These are phyloP conservation scores for Basipetospora chlamydospora DNA, from an alignment of 2,329 filamentous ascomycete genomes.

Conservation along the genomic window DNA sequence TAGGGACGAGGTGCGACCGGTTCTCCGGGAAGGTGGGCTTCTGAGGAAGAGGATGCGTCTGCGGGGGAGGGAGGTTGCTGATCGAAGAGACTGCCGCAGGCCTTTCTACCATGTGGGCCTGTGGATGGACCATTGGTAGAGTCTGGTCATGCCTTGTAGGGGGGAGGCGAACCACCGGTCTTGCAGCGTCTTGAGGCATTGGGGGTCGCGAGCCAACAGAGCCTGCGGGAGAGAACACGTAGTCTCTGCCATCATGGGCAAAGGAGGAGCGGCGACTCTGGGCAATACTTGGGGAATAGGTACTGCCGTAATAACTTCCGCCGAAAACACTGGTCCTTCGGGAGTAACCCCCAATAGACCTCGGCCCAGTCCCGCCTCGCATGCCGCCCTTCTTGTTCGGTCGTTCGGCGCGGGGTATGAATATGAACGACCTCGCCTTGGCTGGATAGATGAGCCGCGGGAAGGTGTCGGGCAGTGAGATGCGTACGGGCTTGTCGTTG, in stretches of 20 bases:
- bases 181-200: constrained; percentile 42
- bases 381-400: constrained; percentile 83
- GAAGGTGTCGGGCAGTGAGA: constrained; percentile 67
- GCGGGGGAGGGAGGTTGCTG: constrained; percentile 40
- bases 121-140: constrained; percentile 7
- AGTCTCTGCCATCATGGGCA: constrained; percentile 50
- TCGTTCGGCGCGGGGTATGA: constrained; percentile 85
- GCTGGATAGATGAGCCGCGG: constrained; percentile 87
- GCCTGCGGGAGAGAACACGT: constrained; percentile 64
- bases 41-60: constrained; percentile 42
- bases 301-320: constrained; percentile 53
- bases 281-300: constrained; percentile 76
- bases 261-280: constrained; percentile 80
- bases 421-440: constrained; percentile 85
- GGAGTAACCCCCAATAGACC: constrained; percentile 54
- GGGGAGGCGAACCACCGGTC: constrained; percentile 73
- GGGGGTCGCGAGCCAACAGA: constrained; percentile 59
- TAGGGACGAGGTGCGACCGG: constrained; percentile 40
- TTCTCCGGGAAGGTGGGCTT: constrained; percentile 43
- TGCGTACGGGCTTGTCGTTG: constrained; percentile 88
- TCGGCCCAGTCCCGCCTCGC: constrained; percentile 49
- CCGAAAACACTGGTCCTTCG: constrained; percentile 74
- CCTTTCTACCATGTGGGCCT: no score
- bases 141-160: constrained; percentile 30
- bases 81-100: no score